Conservation (phyloP, 345 rosid species). For the Brassica nigra region DNA sequence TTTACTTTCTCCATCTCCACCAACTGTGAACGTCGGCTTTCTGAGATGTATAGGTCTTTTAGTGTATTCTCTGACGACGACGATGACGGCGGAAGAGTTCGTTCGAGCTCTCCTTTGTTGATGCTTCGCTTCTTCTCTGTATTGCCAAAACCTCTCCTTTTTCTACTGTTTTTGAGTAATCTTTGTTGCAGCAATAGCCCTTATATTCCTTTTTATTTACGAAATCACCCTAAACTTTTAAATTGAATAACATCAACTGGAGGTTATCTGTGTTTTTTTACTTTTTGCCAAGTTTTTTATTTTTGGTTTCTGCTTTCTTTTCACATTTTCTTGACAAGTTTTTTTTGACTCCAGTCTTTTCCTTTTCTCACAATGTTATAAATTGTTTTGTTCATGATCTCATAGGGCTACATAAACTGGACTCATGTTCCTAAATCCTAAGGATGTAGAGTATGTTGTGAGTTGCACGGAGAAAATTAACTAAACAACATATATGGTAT, state of each 20-base stretch:
- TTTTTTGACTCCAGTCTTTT: background rate
- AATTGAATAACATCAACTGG: background rate
- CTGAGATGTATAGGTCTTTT: background rate
- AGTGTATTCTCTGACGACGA: background rate
- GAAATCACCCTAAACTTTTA: background rate
- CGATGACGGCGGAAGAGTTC: constrained; percentile 11
- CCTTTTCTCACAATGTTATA: background rate
- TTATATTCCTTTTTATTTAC: background rate
- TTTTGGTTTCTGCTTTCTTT: background rate
- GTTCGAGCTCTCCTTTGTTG: constrained; percentile 1
- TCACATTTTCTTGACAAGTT: background rate
- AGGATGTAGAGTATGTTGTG: background rate
- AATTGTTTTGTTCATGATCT: background rate
- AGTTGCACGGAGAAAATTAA: background rate
- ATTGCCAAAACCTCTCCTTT: constrained; percentile 17
- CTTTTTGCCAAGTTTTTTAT: background rate
- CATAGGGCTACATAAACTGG: constrained; percentile 1
- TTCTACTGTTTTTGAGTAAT: background rate
- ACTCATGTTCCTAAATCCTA: background rate
- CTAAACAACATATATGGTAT: background rate
- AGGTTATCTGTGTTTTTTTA: background rate
- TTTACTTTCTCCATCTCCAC: constrained; percentile 62
- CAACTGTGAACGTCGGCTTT: background rate
- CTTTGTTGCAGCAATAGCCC: constrained; percentile 2
- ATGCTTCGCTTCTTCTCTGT: constrained; percentile 17